These are phyloP conservation scores for Trichophyton schoenleinii DNA, from an alignment of 2,329 filamentous ascomycete species.

Conservation along the genomic window DNA sequence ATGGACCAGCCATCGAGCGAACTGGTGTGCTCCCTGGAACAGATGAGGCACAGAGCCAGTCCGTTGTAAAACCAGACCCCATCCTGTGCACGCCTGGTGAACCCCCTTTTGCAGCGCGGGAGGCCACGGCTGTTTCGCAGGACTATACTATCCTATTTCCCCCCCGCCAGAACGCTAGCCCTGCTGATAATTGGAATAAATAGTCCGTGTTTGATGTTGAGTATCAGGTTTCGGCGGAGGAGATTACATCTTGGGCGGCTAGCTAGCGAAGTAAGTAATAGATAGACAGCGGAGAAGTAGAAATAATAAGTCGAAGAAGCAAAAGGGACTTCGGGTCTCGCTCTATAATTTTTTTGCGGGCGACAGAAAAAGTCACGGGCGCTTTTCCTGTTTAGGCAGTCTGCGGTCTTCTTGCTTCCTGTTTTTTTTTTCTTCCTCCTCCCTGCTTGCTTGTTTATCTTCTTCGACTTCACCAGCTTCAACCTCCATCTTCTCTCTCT, in stretches of 20 bases:
- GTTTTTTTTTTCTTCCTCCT: background rate
- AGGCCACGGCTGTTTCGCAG: background rate
- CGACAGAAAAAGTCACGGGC: background rate
- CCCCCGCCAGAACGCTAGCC: background rate
- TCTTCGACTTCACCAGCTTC: background rate
- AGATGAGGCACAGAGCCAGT: background rate
- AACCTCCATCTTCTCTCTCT: background rate
- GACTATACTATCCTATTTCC: background rate
- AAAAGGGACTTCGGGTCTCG: background rate
- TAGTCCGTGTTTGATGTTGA: background rate
- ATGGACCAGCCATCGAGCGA: background rate
- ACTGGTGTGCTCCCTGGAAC: background rate
- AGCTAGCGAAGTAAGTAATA: too few relatives aligned
- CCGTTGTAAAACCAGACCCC: background rate
- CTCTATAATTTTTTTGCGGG: background rate
- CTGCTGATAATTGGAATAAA: background rate
- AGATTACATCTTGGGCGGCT: background rate
- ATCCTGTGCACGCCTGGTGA: background rate
- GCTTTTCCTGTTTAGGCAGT: slow-evolving; percentile 1
- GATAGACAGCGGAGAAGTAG: too few relatives aligned
- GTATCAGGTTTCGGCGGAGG: background rate
- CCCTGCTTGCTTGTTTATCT: background rate
- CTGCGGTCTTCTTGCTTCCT: background rate
- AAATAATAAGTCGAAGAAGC: background rate
- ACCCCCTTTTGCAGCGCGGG: background rate